phyloP scores from a whole-genome alignment of 2,329 filamentous ascomycete genomes.

The Cladosporium sp. region DNA sequence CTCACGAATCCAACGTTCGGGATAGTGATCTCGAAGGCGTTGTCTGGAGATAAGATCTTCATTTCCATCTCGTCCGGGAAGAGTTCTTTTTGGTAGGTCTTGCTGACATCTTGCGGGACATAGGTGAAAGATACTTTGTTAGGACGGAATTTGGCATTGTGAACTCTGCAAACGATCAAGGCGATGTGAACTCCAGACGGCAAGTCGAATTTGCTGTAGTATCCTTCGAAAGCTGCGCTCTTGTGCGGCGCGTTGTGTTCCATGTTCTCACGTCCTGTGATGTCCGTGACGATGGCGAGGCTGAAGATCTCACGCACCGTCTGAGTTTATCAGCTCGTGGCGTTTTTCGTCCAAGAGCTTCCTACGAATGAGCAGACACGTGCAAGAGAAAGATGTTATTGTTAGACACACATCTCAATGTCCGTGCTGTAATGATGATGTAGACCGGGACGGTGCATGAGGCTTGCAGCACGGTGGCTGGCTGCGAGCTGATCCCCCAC shows the following conservation, averaged over 20 bases:
- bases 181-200: conserved; percentile 44
- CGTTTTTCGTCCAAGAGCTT: background rate
- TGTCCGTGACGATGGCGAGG: too few species aligned
- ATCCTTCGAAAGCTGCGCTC: conserved; percentile 45
- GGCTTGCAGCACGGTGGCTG: background rate
- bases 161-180: conserved; percentile 45
- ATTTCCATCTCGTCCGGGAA: conserved; percentile 40
- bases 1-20: conserved; percentile 39
- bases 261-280: conserved; percentile 22
- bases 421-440: background rate
- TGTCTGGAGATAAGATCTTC: conserved; percentile 21
- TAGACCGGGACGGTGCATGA: background rate
- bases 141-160: conserved; percentile 35
- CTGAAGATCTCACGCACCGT: too few species aligned
- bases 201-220: conserved; percentile 48
- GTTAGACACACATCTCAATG: background rate
- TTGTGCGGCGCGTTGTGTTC: conserved; percentile 42
- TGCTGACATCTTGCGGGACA: conserved; percentile 33
- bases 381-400: background rate
- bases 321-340: too few species aligned
- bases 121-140: conserved; percentile 50
- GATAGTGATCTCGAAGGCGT: conserved; percentile 39
- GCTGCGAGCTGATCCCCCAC: background rate
- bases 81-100: conserved; percentile 40
- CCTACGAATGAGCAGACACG: background rate